Evolutionary conservation across 2,329 filamentous ascomycete species (phyloP).

Genomic region (Tetracladium maxilliforme): DNA sequence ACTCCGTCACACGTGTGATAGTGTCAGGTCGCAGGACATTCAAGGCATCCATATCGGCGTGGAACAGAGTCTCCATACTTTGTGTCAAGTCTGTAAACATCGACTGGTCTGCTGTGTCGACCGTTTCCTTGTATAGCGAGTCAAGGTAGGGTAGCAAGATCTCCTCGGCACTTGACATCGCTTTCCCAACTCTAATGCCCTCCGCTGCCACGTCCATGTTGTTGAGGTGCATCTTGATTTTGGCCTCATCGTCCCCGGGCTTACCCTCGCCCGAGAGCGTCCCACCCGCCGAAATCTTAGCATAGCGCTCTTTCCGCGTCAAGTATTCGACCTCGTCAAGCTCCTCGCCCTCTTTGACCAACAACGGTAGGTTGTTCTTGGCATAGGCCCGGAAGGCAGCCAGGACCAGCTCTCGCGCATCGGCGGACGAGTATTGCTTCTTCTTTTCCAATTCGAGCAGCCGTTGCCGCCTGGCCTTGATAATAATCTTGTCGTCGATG

Average conservation of each 20-base stretch:
- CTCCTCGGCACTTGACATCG: conserved; percentile 42
- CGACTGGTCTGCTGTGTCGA: conserved; percentile 45
- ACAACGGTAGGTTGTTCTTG: conserved; percentile 35
- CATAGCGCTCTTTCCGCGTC: too few relatives aligned
- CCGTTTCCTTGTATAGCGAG: conserved; percentile 43
- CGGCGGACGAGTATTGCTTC: conserved; percentile 38
- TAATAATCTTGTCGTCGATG: conserved; percentile 37
- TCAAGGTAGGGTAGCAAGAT: conserved; percentile 78
- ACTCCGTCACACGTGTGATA: conserved; percentile 84
- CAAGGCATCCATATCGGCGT: conserved; percentile 71
- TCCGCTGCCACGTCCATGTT: conserved; percentile 22
- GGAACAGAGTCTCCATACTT: conserved; percentile 77
- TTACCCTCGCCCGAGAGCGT: conserved; percentile 40
- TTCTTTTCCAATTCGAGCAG: conserved; percentile 66
- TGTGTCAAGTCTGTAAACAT: conserved; percentile 81
- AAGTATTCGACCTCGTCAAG: conserved; percentile 30
- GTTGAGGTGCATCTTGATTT: conserved; percentile 59
- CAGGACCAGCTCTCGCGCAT: conserved; percentile 30
- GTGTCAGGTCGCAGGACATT: conserved; percentile 76
- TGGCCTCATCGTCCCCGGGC: conserved; percentile 45
- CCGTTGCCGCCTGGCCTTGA: conserved; percentile 63
- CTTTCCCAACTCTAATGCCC: conserved; percentile 29
- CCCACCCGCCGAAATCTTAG: conserved; percentile 36
- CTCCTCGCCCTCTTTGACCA: conserved; percentile 24
- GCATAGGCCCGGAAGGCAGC: conserved; percentile 41